Evolutionary conservation across 2,329 filamentous ascomycete genomes (phyloP), one percentile per base, ranked within the genome.

Genomic region (Ustulina deusta): DNA sequence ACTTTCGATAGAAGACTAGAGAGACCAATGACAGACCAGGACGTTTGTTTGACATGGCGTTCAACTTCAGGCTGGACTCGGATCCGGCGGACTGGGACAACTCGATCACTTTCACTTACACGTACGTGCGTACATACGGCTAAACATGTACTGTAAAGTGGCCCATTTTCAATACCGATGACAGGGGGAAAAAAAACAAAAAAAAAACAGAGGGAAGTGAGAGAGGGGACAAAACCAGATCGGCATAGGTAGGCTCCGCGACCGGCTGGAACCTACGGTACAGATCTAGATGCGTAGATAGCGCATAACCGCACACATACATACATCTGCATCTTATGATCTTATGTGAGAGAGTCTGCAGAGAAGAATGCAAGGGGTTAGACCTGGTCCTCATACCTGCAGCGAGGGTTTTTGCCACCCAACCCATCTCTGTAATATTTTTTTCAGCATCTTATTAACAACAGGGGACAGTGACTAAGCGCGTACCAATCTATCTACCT

Each of bases 31-130:
- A 42, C 34, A 27, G 6, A 34, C 6, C 6, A 55, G 20, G 34
- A 17, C 34, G 52, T 25, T 38, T 38, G 20, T 40, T 17, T 27
- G 25, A 38, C 20, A 34, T 15, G 25, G 11, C 32, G 29, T 36
- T 32, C 34, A 55, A 55, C 34, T 22, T 7, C 13, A n/a, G 15
- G 20, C 27, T 42, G 11, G 25, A 51, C 44, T 44, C 52, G 52
- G 22, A 66, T 61, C 58, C 63, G 44, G 36, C 59, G 29, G 52
- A 51, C 42, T 32, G 63, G 48, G 25, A 29, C 40, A 10, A 32
- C 22, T 56, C 44, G 42, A 15, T n/a, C 15, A 22, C 10, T 13
- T 9, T 51, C 22, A 42, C 15, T 34, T 61, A 44, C n/a, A n/a
- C 17, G 17, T 34, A 58, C 55, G 11, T 22, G 17, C 17, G 20